These are phyloP conservation scores for Serendipita indica DNA, from an alignment of 768 basidiomycete genomes.

Conservation along the genomic window DNA sequence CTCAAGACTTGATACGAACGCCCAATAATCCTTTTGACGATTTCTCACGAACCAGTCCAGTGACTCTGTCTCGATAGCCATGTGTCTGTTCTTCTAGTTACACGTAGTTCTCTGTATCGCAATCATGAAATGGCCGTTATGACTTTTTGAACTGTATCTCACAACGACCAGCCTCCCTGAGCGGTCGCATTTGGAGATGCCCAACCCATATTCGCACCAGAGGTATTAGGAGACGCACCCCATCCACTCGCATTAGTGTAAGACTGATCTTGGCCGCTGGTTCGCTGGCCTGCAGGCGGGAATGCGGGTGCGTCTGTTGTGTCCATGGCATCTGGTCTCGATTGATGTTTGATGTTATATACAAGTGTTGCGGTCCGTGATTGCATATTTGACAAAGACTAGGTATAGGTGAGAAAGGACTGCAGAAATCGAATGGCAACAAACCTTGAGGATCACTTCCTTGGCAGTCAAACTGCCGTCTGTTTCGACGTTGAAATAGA, in stretches of 20 bases:
- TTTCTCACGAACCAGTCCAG: neutral
- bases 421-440: constrained; percentile 9
- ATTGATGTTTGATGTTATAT: neutral
- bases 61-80: neutral
- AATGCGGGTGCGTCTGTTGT: neutral
- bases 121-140: neutral
- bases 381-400: neutral
- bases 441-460: constrained; percentile 75
- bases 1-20: neutral
- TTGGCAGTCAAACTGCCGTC: constrained; percentile 81
- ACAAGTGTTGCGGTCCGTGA: neutral
- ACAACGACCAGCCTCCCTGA: neutral
- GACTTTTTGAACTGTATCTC: neutral
- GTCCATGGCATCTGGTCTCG: constrained; percentile 5
- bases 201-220: neutral
- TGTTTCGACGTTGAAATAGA: constrained; percentile 90
- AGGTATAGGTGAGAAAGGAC: neutral
- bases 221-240: constrained; percentile 2
- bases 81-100: neutral
- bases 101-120: neutral
- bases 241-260: neutral
- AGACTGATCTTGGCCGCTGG: neutral
- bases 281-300: neutral
- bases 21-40: neutral
- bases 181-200: neutral